Base-by-base conservation (phyloP, 257 asterid genomes). In the Coffea canephora region DNA sequence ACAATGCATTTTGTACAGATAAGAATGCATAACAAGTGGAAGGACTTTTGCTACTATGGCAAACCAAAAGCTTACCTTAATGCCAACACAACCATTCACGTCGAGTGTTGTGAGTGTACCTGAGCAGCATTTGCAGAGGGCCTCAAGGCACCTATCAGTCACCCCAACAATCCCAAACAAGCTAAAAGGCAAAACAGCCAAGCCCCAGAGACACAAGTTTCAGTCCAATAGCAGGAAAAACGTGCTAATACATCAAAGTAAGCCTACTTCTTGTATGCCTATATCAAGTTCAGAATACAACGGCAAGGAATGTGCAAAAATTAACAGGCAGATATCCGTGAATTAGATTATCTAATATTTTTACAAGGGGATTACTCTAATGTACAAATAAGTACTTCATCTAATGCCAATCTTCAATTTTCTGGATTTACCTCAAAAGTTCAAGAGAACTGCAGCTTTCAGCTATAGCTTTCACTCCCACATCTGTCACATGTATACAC, bases 91-190 rank as follows among this genome's bases (percentile, higher is more conserved):
- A 50, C 99, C 99, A 81, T 96, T 96, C 82, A 96, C 98, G 83
- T 96, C 98, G 39, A 96, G 90, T 39, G 99, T 96, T 36, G 93
- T 92, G 43, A 95, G 55, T 54, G 97, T 90, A 71, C 75, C 78
- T 19, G 96, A 87, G 82, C 96, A 92, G 84, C 27, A 76, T 68
- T 82, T 83, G 18, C 97, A 90, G 46, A 96, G 95, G 27, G 88
- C 90, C 84, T 93, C 95, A 86, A 96, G 78, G 86, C 97, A 84
- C 88, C 83, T 91, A 82, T 92, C 97, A 27, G 94, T 90, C 70
- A 96, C 98, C 82, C 99, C 98, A 80, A 94, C 91, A 82, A 96
- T 90, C 75, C 99, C 99, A 83, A 96, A 96, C 88, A 96, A 86
- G 91, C 99, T 96, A 94, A 90, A 86, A 62, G 34, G 45, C 64